Conservation (phyloP, 768 basidiomycete genomes). For the Tylopilus sp. region DNA sequence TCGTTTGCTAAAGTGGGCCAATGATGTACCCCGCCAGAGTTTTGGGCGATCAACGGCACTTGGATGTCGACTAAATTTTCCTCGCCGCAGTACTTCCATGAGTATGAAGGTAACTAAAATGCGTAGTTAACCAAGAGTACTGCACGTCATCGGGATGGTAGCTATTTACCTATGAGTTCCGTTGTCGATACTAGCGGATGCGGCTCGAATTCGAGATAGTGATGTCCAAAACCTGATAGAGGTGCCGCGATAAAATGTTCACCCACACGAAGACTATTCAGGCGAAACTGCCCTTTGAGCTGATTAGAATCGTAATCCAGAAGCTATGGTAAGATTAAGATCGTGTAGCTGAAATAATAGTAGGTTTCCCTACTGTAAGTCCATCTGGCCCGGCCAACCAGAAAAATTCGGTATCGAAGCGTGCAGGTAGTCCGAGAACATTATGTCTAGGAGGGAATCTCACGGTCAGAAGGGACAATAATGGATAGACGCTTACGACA, state of each 20-base stretch:
- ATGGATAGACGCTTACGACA: constrained; percentile 41
- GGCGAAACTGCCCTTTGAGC: constrained; percentile 48
- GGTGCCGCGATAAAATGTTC: constrained; percentile 46
- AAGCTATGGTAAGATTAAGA: constrained; percentile 34
- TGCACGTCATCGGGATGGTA: not conserved
- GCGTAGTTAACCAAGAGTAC: constrained; percentile 9
- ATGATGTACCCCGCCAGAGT: constrained; percentile 37
- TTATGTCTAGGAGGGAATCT: constrained; percentile 42
- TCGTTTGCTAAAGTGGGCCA: constrained; percentile 29
- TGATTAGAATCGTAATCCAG: constrained; percentile 50
- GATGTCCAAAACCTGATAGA: constrained; percentile 50
- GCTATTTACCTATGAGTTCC: constrained; percentile 47
- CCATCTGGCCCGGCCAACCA: constrained; percentile 58
- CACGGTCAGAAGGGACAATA: not conserved
- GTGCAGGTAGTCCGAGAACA: constrained; percentile 54
- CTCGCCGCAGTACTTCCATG: constrained; percentile 61
- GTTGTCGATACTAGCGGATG: constrained; percentile 47
- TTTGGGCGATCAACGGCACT: constrained; percentile 48
- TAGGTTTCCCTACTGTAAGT: constrained; percentile 40
- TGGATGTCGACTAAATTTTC: constrained; percentile 50
- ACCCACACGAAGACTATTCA: constrained; percentile 46
- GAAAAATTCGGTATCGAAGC: constrained; percentile 59
- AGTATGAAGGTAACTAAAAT: constrained; percentile 55
- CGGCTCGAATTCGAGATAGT: constrained; percentile 53
- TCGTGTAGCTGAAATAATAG: not conserved